Base-by-base conservation (phyloP, 352 stramenopile genomes). In the Plasmopara viticola region DNA sequence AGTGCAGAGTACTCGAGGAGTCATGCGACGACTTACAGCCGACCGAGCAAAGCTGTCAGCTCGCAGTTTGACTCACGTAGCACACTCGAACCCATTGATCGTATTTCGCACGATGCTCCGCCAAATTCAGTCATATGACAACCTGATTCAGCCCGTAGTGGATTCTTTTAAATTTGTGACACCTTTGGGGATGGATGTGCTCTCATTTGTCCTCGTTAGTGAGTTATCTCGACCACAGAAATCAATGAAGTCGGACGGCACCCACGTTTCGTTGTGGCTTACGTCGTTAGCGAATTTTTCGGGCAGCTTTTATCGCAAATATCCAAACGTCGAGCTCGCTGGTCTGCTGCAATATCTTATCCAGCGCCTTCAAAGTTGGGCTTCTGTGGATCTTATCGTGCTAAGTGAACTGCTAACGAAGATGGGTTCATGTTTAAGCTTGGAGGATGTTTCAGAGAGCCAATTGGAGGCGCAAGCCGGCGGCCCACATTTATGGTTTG, bases 121-220 rank as follows among this genome's bases (percentile, higher is more conserved):
- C 43, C 91, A 98, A 65, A 97, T 98, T 65, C 92, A 98, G 66
- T 97, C 90, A 64, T 98, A 98, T 59, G 94, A 98, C 53, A 98
- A 98, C 61, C 68, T 98, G 53, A 97, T 98, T 48, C 75, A 96
- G 56, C 90, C 96, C 12, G 95, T 98, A 51, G 91, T 98, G 6
- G 93, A 98, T 55, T 88, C 84, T n/a, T 92, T 98, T 62, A 92
- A 95, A 53, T 97, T 95, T 58, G 78, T 97, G 14, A 97, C 92
- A 6, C 86, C 87, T 12, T 70, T 98, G 15, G 86, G 86, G 15
- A 90, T 98, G 66, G 94, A 98, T 70, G 92, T 97, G 17, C 70
- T 98, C 9, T 94, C 86, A 18, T 97, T 95, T 56, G 90, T 95
- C 51, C 82, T 98, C 20, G 78, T 98, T 7, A 84, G 78, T 51